phyloP scores from a whole-genome alignment of 2,329 filamentous ascomycete genomes.

The Thelonectria rubi region DNA sequence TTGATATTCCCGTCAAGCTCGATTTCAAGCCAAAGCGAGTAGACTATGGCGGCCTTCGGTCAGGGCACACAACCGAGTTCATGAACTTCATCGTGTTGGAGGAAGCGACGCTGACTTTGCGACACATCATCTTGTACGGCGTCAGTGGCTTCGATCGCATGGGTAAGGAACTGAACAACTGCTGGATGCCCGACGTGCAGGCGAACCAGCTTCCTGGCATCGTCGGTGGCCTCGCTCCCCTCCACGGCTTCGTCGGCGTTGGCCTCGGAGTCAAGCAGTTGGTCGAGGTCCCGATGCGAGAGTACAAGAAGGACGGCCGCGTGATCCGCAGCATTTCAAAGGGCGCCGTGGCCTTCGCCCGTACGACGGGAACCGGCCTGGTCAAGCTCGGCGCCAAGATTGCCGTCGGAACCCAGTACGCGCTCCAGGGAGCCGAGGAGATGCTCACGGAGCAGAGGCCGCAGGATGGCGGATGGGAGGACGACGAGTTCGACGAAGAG shows the following conservation, averaged over 20 bases:
- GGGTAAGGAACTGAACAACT: conserved; percentile 89
- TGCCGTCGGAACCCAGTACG: conserved; percentile 93
- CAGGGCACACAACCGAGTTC: conserved; percentile 94
- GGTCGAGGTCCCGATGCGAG: conserved; percentile 86
- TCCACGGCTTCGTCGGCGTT: conserved; percentile 91
- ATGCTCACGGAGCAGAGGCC: conserved; percentile 66
- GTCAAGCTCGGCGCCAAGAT: conserved; percentile 94
- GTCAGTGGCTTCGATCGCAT: conserved; percentile 90
- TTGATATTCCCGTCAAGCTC: conserved; percentile 80
- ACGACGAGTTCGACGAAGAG: conserved; percentile 71
- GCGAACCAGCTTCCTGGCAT: conserved; percentile 88
- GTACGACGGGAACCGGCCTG: conserved; percentile 93
- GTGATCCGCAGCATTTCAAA: conserved; percentile 92
- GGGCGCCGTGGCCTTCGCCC: conserved; percentile 88
- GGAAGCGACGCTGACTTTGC: conserved; percentile 83
- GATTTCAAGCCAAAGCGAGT: conserved; percentile 99
- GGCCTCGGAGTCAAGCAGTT: conserved; percentile 87
- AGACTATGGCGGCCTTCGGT: conserved; percentile 90
- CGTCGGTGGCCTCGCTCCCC: conserved; percentile 85
- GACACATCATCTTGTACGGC: conserved; percentile 92
- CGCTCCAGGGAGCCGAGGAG: conserved; percentile 87
- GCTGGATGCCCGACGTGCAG: conserved; percentile 95
- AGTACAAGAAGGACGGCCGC: conserved; percentile 94
- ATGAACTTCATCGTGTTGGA: conserved; percentile 99
- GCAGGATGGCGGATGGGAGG: conserved; percentile 59